Evolutionary conservation across 768 basidiomycete species (phyloP).

Genomic region (Agrocybe chaxingu): DNA sequence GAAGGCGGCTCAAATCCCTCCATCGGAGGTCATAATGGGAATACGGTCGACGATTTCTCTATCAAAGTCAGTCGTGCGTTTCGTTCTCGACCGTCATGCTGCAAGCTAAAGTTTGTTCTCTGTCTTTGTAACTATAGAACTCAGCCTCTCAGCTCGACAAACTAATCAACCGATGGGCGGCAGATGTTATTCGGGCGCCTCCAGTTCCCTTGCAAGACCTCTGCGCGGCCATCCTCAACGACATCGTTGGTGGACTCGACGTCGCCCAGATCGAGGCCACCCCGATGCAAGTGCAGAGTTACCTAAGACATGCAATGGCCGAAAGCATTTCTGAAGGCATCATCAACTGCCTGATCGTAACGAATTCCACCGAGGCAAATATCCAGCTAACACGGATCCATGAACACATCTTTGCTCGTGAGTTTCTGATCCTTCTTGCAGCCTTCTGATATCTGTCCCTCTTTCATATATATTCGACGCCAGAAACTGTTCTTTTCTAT

Average conservation of each 20-base stretch:
- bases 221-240: constrained; percentile 55
- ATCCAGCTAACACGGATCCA: constrained; percentile 82
- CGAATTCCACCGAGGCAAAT: constrained; percentile 83
- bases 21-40: constrained; percentile 44
- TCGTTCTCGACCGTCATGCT: neutral
- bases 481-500: too few relatives aligned
- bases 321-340: constrained; percentile 76
- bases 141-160: constrained; percentile 80
- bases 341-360: constrained; percentile 83
- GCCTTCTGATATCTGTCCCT: neutral
- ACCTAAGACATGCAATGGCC: constrained; percentile 78
- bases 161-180: constrained; percentile 85
- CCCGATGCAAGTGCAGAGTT: constrained; percentile 73
- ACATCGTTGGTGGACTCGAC: constrained; percentile 53
- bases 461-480: neutral
- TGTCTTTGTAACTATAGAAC: constrained; percentile 45
- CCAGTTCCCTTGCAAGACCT: constrained; percentile 51
- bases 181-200: constrained; percentile 62
- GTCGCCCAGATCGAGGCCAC: constrained; percentile 41
- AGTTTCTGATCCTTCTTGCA: constrained; percentile 25
- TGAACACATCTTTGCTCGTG: constrained; percentile 83
- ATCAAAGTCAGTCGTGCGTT: constrained; percentile 57
- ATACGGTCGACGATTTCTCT: constrained; percentile 82
- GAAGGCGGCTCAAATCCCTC: constrained; percentile 58
- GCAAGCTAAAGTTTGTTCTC: neutral